phyloP scores from a whole-genome alignment of 1,139 yeast species.

The Spathaspora jeffriesii region DNA sequence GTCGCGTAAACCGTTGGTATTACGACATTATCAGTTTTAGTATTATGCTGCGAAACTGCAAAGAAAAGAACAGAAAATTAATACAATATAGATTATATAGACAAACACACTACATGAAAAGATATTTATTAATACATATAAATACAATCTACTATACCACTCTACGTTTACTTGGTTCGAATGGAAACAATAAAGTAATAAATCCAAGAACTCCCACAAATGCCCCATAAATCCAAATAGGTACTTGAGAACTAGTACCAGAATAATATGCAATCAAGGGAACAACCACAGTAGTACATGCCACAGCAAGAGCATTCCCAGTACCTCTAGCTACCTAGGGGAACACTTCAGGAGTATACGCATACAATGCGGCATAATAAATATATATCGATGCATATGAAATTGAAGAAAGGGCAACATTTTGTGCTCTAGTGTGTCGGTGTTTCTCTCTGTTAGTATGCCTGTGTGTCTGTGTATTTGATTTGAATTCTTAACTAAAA shows the following conservation, averaged over 20 bases:
- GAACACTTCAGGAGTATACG: constrained; percentile 60
- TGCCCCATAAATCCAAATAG: constrained; percentile 64
- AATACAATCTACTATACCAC: constrained; percentile 16
- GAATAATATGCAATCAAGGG: constrained; percentile 54
- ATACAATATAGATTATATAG: neutral
- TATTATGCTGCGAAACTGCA: neutral
- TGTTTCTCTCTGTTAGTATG: no score
- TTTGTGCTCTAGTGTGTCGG: constrained; percentile 48
- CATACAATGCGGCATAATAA: constrained; percentile 56
- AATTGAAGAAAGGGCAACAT: constrained; percentile 54
- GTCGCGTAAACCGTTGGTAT: no score
- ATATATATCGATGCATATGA: constrained; percentile 52
- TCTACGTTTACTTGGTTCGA: constrained; percentile 38
- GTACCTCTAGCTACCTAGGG: constrained; percentile 58
- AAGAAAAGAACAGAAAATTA: neutral
- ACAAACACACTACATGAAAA: neutral
- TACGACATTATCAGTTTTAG: no score
- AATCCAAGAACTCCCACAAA: constrained; percentile 46
- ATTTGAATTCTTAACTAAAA: no score
- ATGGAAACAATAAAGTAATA: constrained; percentile 45
- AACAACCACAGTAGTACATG: constrained; percentile 47
- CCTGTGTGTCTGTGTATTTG: no score
- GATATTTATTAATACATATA: neutral
- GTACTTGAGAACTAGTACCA: constrained; percentile 42
- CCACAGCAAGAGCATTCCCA: constrained; percentile 53